These are phyloP conservation scores for Musa balbisiana DNA, from an alignment of 202 grass and related monocot genomes.

Conservation along the genomic window DNA sequence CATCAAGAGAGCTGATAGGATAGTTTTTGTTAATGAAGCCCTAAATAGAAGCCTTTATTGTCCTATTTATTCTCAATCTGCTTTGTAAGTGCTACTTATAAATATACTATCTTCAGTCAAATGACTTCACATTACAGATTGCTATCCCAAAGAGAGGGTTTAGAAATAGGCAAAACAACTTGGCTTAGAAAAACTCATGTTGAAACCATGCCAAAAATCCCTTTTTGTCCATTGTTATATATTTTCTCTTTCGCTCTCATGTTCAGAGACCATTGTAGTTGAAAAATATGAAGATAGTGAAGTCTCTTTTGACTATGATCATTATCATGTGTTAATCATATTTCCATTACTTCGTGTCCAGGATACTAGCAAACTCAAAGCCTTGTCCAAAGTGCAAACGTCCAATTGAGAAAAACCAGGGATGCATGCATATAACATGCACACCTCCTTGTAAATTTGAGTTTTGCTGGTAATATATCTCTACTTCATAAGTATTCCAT, in stretches of 20 bases:
- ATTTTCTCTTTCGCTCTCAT: neutral
- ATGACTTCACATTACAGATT: neutral
- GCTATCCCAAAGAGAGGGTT: no score
- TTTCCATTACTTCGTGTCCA: constrained; percentile 15
- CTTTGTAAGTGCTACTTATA: neutral
- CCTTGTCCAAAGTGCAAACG: constrained; percentile 99
- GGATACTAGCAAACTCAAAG: constrained; percentile 99
- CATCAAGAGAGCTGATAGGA: no score
- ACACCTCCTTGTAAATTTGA: constrained; percentile 99
- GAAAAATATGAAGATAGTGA: no score
- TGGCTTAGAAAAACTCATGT: no score
- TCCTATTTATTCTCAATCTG: neutral
- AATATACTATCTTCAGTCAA: neutral
- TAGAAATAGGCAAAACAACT: no score
- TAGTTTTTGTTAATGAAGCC: no score
- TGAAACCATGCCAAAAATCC: neutral
- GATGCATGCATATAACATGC: constrained; percentile 99
- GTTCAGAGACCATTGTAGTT: no score
- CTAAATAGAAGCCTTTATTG: neutral
- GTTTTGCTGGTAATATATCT: constrained; percentile 79
- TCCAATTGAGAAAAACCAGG: constrained; percentile 98
- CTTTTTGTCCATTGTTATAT: neutral
- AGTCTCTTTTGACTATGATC: no score
- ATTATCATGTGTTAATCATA: neutral
- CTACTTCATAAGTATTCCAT: constrained; percentile 13